Conservation (phyloP, 768 basidiomycete genomes). For the Amanita exitialis region DNA sequence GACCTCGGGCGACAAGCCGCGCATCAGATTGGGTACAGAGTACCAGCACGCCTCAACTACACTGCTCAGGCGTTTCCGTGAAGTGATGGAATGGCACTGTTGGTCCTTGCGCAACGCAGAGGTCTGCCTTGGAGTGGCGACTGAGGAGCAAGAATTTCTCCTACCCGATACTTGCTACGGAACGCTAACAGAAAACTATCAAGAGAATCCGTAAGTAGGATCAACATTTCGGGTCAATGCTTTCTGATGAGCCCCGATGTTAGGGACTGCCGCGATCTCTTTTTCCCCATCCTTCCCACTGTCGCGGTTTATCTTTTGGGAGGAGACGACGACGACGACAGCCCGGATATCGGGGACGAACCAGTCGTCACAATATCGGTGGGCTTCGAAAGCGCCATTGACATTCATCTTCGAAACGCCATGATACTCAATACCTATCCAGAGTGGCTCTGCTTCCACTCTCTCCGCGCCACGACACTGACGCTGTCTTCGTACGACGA, state of each 20-base stretch:
- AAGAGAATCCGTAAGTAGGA: constrained; percentile 28
- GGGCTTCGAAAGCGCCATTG: constrained; percentile 33
- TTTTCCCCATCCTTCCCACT: constrained; percentile 48
- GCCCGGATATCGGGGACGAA: too few species aligned
- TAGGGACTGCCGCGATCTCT: constrained; percentile 38
- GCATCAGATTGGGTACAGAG: background rate
- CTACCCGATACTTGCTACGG: constrained; percentile 45
- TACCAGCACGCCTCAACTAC: background rate
- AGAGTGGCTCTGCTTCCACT: constrained; percentile 39
- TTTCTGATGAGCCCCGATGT: background rate
- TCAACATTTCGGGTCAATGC: background rate
- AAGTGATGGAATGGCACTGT: constrained; percentile 32
- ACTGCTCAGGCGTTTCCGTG: constrained; percentile 17
- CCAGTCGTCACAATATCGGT: constrained; percentile 25
- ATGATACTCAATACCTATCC: constrained; percentile 48
- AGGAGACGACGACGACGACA: too few species aligned
- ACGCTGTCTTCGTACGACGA: constrained; percentile 20
- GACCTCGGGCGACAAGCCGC: constrained; percentile 2
- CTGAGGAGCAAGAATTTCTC: constrained; percentile 47
- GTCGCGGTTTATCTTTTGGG: constrained; percentile 43
- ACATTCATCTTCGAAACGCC: constrained; percentile 51
- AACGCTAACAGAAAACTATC: constrained; percentile 38
- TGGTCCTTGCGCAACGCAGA: constrained; percentile 41
- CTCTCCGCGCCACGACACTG: constrained; percentile 40
- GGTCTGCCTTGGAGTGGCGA: constrained; percentile 42